Percentiles rank a stretch among this genome's conserved stretches.
Evolutionary conservation across 768 basidiomycete species (phyloP).

Genomic region (Termitomyces eurrhizus): DNA sequence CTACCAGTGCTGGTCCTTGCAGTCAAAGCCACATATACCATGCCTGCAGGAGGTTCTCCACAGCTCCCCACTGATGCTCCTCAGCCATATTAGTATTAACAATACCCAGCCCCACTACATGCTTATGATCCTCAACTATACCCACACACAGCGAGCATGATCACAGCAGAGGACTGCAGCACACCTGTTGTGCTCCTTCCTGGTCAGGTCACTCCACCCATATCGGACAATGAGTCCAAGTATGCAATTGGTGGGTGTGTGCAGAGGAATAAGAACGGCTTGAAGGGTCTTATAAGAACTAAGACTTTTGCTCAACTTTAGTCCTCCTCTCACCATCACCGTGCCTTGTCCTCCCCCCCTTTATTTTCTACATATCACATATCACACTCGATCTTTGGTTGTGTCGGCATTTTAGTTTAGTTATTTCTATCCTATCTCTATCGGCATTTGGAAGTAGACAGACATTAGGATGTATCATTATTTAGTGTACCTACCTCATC

Average conservation of each 20-base stretch:
- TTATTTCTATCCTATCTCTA: too few species aligned
- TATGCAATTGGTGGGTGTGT: constrained; percentile 8
- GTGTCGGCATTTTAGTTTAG: too few species aligned
- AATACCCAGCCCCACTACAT: constrained; percentile 33
- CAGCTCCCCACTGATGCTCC: too few species aligned
- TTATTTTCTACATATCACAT: too few species aligned
- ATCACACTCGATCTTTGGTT: too few species aligned
- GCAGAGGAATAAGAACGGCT: constrained; percentile 14
- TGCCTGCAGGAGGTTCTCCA: neutral
- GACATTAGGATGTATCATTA: too few species aligned
- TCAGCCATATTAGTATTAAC: constrained; percentile 14
- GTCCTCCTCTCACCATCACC: neutral
- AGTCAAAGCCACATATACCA: neutral
- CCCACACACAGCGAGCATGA: constrained; percentile 31
- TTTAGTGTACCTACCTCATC: too few species aligned
- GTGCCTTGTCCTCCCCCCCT: too few species aligned
- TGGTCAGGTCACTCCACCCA: constrained; percentile 11
- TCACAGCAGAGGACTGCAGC: constrained; percentile 19
- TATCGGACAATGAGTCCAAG: constrained; percentile 15
- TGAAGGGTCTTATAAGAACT: constrained; percentile 26
- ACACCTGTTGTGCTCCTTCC: constrained; percentile 10
- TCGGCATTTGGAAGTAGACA: too few species aligned
- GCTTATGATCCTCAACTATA: constrained; percentile 32
- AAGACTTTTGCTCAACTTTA: constrained; percentile 30
- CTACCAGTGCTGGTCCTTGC: constrained; percentile 5